Evolutionary conservation across 148 eudicot species (phyloP).

Genomic region (Talinum fruticosum): DNA sequence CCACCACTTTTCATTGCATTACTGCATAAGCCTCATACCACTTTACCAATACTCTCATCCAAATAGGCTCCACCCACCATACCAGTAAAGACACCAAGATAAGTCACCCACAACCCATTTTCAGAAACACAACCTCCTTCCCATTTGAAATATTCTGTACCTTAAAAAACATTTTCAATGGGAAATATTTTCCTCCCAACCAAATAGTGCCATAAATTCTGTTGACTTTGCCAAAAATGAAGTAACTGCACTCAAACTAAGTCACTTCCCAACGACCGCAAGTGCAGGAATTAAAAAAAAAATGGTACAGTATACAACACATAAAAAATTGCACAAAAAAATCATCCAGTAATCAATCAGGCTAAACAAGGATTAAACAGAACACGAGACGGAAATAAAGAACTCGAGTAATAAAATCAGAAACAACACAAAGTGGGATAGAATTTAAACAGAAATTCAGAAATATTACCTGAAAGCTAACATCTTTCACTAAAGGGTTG

Average conservation of each 20-base stretch:
- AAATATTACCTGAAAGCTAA: slow-evolving; percentile 29
- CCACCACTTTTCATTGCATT: background rate
- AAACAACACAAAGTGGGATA: background rate
- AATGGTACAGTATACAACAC: no score
- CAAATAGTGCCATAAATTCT: background rate
- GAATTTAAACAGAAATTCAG: background rate
- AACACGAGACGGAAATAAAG: background rate
- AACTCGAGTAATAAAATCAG: background rate
- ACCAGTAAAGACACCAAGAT: background rate
- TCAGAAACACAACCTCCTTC: background rate
- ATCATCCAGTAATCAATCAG: background rate
- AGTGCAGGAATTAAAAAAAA: background rate
- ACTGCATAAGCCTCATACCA: background rate
- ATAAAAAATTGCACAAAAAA: background rate
- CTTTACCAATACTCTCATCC: background rate
- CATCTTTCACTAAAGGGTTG: slow-evolving; percentile 13
- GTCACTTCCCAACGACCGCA: background rate
- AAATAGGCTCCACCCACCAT: background rate
- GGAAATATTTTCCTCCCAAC: background rate
- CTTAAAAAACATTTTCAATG: background rate
- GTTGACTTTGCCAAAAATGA: background rate
- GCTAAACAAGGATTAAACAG: background rate
- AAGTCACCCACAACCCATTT: background rate
- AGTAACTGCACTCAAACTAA: background rate
- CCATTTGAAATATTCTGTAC: background rate